Percentiles rank a stretch among this genome's conserved stretches.
Conservation (phyloP, 345 rosid genomes). For the Cardiospermum halicacabum region DNA sequence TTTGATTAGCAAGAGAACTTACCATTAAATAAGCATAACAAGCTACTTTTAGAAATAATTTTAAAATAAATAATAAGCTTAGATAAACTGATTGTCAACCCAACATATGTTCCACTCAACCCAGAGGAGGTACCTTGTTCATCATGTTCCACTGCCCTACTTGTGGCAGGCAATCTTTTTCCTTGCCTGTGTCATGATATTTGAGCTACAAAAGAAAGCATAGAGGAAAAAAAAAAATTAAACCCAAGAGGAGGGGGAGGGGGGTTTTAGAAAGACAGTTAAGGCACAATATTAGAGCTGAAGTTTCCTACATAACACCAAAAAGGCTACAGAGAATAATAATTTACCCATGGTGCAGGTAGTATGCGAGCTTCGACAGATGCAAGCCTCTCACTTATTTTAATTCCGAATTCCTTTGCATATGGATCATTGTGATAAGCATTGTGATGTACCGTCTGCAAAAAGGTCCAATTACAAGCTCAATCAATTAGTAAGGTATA, state of each 20-base stretch:
- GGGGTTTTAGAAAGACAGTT: no score
- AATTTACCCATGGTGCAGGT: constrained; percentile 85
- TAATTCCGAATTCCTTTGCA: constrained; percentile 95
- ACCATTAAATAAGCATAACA: neutral
- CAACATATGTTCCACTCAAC: neutral
- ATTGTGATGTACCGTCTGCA: constrained; percentile 76
- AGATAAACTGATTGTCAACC: neutral
- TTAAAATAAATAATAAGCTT: neutral
- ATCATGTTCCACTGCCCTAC: constrained; percentile 99
- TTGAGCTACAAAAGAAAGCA: constrained; percentile 61
- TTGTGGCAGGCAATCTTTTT: constrained; percentile 82
- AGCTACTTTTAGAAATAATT: neutral
- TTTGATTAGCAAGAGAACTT: no score
- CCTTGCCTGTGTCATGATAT: constrained; percentile 91
- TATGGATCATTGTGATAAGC: constrained; percentile 69
- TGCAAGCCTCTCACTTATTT: constrained; percentile 79
- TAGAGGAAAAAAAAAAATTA: no score
- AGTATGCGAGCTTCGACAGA: constrained; percentile 95
- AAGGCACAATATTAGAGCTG: neutral
- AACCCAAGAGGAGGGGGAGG: no score
- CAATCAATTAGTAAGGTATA: neutral
- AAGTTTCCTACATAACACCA: neutral
- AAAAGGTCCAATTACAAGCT: constrained; percentile 1
- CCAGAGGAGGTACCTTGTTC: constrained; percentile 65
- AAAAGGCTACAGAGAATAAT: neutral